Conservation (phyloP, 1,284 basidiomycete species). For the Athelia sp. region DNA sequence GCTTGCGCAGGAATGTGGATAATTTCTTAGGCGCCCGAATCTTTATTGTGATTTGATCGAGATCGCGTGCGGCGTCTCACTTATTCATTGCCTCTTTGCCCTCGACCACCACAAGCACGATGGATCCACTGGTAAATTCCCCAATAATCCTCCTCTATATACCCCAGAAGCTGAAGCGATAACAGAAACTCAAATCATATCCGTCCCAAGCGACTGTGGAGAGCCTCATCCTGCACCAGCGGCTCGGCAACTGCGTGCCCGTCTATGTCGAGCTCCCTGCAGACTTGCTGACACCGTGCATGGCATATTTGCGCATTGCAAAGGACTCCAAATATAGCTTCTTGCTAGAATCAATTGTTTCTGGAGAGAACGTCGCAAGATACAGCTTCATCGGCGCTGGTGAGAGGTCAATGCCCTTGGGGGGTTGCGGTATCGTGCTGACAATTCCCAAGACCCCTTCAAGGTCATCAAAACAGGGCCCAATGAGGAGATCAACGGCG, state of each 20-base stretch:
- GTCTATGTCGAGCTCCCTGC: constrained; percentile 92
- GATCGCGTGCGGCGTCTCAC: too few relatives aligned
- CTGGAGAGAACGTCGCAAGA: constrained; percentile 87
- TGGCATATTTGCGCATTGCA: constrained; percentile 92
- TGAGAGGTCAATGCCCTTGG: constrained; percentile 31
- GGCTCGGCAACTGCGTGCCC: constrained; percentile 87
- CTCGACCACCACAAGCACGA: constrained; percentile 17
- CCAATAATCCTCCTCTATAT: not conserved
- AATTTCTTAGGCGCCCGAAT: too few relatives aligned
- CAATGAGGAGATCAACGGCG: constrained; percentile 77
- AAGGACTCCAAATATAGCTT: constrained; percentile 93
- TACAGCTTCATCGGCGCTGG: constrained; percentile 97
- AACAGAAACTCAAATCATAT: constrained; percentile 57
- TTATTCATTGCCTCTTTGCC: not conserved
- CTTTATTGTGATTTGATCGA: too few relatives aligned
- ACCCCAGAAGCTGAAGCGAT: too few relatives aligned
- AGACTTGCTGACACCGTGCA: constrained; percentile 95
- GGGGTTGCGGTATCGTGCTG: constrained; percentile 7
- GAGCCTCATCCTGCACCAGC: constrained; percentile 69
- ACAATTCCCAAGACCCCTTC: constrained; percentile 69
- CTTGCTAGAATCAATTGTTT: constrained; percentile 87
- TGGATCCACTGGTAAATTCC: constrained; percentile 56
- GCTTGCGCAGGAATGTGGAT: not conserved
- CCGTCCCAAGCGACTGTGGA: constrained; percentile 71
- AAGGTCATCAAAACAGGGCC: constrained; percentile 91